Evolutionary conservation across 2,329 filamentous ascomycete species (phyloP).

Genomic region (Claviceps maximensis): DNA sequence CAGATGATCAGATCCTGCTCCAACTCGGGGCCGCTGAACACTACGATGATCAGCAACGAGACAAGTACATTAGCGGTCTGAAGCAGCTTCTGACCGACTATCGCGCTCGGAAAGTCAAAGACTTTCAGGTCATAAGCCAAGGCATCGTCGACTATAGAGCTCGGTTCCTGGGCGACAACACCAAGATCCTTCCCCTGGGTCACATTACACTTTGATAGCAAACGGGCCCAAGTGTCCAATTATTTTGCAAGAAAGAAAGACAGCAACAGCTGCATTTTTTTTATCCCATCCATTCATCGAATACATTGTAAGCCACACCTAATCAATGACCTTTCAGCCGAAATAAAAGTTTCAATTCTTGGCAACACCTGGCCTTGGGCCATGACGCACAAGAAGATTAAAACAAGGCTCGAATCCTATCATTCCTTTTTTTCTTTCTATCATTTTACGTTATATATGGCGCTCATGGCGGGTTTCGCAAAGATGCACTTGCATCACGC

Average conservation of each 20-base stretch:
- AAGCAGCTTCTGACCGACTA: conserved; percentile 46
- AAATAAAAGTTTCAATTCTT: neutral
- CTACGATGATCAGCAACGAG: conserved; percentile 46
- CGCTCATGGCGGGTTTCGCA: neutral
- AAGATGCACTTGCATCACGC: neutral
- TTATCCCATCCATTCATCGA: neutral
- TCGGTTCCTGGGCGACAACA: conserved; percentile 49
- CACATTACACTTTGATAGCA: conserved; percentile 20
- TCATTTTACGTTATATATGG: neutral
- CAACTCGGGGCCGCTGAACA: conserved; percentile 56
- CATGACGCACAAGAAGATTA: neutral
- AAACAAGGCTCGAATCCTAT: neutral
- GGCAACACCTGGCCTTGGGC: neutral
- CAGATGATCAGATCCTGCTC: conserved; percentile 62
- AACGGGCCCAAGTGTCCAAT: neutral
- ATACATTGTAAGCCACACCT: conserved; percentile 5
- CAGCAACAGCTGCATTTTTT: neutral
- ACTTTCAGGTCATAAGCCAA: conserved; percentile 53
- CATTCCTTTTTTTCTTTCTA: neutral
- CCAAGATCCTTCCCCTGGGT: conserved; percentile 48
- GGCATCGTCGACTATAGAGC: conserved; percentile 55
- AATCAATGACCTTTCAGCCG: neutral
- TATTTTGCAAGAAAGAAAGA: neutral
- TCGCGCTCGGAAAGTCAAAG: conserved; percentile 45
- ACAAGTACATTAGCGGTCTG: conserved; percentile 49